phyloP scores from a whole-genome alignment of 2,329 filamentous ascomycete genomes.

The Microcyclospora tardicrescens region DNA sequence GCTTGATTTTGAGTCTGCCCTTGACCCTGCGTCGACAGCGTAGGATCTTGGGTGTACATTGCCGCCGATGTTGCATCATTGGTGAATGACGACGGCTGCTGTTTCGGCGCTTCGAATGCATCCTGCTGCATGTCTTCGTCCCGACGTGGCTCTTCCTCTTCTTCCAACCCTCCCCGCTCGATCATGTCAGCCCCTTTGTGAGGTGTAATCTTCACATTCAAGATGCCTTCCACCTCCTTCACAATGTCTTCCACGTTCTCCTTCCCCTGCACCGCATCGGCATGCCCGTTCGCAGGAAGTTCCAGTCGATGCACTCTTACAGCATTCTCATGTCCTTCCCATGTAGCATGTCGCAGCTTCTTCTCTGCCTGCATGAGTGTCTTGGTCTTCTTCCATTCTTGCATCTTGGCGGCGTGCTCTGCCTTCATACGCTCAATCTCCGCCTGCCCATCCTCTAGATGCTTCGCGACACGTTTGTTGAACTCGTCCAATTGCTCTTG shows the following conservation, averaged over 20 bases:
- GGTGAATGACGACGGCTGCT: background rate
- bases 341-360: conserved; percentile 54
- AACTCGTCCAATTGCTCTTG: conserved; percentile 73
- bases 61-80: conserved; percentile 3
- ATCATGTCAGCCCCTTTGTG: conserved; percentile 18
- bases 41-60: background rate
- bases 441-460: conserved; percentile 57
- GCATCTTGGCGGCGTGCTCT: conserved; percentile 63
- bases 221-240: conserved; percentile 55
- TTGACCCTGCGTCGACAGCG: background rate
- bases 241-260: conserved; percentile 60
- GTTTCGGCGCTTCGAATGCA: background rate
- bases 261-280: conserved; percentile 11
- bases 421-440: conserved; percentile 79
- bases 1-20: conserved; percentile 1
- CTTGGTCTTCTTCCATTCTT: conserved; percentile 58
- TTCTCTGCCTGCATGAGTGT: conserved; percentile 62
- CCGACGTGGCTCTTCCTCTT: conserved; percentile 10
- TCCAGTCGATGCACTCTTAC: conserved; percentile 31
- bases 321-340: conserved; percentile 27
- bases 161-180: conserved; percentile 24
- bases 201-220: conserved; percentile 49
- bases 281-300: conserved; percentile 29
- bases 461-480: conserved; percentile 59
- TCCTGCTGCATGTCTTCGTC: conserved; percentile 3